Evolutionary conservation across 805 yeast species (phyloP).

Genomic region (Wickerhamiella alocasiicola): DNA sequence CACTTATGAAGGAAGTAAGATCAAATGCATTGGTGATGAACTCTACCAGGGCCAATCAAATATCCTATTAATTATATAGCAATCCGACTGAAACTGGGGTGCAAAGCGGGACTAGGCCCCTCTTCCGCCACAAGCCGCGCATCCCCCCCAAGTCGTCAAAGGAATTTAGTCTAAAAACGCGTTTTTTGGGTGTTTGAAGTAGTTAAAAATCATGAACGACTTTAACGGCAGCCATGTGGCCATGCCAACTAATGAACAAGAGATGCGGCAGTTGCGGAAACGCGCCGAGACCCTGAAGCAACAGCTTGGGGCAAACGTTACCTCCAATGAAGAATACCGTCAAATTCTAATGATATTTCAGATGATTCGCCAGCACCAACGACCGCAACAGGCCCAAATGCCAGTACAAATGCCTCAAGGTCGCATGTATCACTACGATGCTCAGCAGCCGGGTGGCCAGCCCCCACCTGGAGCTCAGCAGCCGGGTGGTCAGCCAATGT

Average conservation of each 20-base stretch:
- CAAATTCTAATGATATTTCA: constrained; percentile 15
- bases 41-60: too few species aligned
- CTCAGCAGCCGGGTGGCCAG: constrained; percentile 9
- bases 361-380: constrained; percentile 16
- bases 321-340: constrained; percentile 23
- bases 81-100: too few species aligned
- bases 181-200: too few species aligned
- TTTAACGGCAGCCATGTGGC: constrained; percentile 4
- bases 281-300: constrained; percentile 22
- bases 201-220: constrained; percentile 6
- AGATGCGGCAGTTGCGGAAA: constrained; percentile 24
- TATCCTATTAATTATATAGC: too few species aligned
- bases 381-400: neutral
- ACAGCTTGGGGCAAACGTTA: constrained; percentile 22
- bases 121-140: too few species aligned
- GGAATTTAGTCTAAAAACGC: too few species aligned
- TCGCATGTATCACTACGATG: constrained; percentile 14
- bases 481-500: constrained; percentile 3
- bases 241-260: constrained; percentile 13
- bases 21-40: too few species aligned
- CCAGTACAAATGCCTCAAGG: constrained; percentile 14
- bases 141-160: too few species aligned
- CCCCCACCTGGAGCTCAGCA: neutral
- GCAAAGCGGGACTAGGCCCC: too few species aligned
- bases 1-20: too few species aligned